Percentiles rank a stretch among this genome's conserved stretches.
Conservation (phyloP, 306 rosid genomes). For the Ormosia emarginata region DNA sequence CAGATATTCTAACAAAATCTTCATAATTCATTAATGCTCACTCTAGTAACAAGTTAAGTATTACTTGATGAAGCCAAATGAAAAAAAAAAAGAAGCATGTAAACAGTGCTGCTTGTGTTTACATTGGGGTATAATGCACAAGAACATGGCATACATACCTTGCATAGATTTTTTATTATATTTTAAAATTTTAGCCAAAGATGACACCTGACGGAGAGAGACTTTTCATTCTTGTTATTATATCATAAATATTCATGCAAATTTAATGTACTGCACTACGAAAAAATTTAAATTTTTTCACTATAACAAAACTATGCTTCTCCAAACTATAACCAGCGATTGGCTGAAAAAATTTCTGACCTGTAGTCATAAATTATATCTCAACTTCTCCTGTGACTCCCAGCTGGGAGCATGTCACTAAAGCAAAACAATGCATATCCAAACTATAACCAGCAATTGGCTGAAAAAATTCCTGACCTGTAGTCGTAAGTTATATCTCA, state of each 20-base stretch:
- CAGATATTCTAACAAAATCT: background rate
- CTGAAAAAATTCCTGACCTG: slow-evolving; percentile 9
- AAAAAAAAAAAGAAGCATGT: background rate
- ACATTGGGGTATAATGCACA: background rate
- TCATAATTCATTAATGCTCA: background rate
- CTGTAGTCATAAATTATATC: background rate
- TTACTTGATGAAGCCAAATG: background rate
- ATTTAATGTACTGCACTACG: background rate
- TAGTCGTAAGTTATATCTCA: slow-evolving; percentile 4
- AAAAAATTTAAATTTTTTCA: background rate
- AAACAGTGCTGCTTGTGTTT: background rate
- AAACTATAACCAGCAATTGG: slow-evolving; percentile 22
- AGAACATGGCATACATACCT: background rate
- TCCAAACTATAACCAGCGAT: slow-evolving; percentile 10
- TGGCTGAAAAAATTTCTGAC: background rate
- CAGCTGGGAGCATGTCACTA: background rate
- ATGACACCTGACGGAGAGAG: background rate
- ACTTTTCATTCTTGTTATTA: background rate
- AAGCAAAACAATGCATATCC: slow-evolving; percentile 28
- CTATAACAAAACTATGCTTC: background rate
- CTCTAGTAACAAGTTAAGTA: background rate
- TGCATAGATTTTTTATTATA: background rate
- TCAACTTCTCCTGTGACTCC: slow-evolving; percentile 12
- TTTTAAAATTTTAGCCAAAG: background rate
- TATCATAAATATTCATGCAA: background rate